Percentiles rank a stretch among this genome's conserved stretches.
Conservation (phyloP, 2,329 filamentous ascomycete species). For the Lojkania enalia region DNA sequence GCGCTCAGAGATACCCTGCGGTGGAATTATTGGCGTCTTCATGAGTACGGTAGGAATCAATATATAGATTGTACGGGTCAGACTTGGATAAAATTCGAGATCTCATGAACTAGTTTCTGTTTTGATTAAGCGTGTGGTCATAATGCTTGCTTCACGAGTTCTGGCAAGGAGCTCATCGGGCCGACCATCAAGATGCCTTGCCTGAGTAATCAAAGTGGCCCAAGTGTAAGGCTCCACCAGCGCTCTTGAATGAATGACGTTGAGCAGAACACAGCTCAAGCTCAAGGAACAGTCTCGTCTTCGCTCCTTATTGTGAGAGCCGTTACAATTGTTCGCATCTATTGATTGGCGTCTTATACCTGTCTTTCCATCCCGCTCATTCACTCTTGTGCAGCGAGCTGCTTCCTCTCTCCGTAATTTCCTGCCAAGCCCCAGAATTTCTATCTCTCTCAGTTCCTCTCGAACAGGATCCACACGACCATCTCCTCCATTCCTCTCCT, state of each 20-base stretch:
- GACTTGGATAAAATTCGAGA: too few species aligned
- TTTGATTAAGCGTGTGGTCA: too few species aligned
- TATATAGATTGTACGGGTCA: too few species aligned
- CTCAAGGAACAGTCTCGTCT: background rate
- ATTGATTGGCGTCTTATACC: background rate
- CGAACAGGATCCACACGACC: background rate
- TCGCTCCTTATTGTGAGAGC: background rate
- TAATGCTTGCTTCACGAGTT: too few species aligned
- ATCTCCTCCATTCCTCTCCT: constrained; percentile 14
- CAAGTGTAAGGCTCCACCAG: constrained; percentile 1
- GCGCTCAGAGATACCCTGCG: too few species aligned
- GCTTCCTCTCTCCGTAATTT: background rate
- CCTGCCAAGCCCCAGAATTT: constrained; percentile 5
- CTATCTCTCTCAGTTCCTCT: constrained; percentile 1
- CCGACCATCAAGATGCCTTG: too few species aligned
- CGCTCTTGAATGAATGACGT: constrained; percentile 1
- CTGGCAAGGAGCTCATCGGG: too few species aligned
- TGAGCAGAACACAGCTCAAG: background rate
- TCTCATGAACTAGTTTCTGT: too few species aligned
- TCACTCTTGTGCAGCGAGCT: background rate
- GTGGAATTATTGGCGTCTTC: too few species aligned
- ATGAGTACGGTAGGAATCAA: too few species aligned
- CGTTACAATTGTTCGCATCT: background rate
- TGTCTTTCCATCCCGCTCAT: background rate
- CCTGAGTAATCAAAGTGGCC: constrained; percentile 2